Conservation (phyloP, 305 asterid species). For the Rubia balearica region DNA sequence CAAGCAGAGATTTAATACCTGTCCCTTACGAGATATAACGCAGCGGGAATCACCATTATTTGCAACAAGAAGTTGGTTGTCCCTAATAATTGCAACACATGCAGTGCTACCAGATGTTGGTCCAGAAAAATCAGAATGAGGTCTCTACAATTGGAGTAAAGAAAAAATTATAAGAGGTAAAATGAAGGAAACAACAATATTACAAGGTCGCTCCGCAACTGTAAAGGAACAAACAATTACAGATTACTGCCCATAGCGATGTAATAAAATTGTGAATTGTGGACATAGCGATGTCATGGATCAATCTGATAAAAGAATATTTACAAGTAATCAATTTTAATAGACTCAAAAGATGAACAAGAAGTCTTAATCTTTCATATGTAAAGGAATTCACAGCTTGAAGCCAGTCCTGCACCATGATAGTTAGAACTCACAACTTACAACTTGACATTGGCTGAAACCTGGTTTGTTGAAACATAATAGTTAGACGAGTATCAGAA, state of each 20-base stretch:
- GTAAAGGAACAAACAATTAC: background rate
- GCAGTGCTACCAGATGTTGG: slow-evolving; percentile 95
- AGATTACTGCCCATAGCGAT: background rate
- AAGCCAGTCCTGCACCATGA: too few relatives aligned
- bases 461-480: slow-evolving; percentile 64
- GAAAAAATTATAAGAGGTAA: background rate
- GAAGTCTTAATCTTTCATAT: too few relatives aligned
- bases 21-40: slow-evolving; percentile 92
- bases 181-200: background rate
- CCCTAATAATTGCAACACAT: slow-evolving; percentile 81
- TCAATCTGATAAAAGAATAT: too few relatives aligned
- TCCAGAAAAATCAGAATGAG: slow-evolving; percentile 88
- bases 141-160: slow-evolving; percentile 47
- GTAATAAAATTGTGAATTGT: too few relatives aligned
- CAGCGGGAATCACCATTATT: slow-evolving; percentile 99
- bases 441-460: slow-evolving; percentile 90
- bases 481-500: slow-evolving; percentile 8
- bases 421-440: too few relatives aligned
- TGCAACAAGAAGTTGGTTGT: slow-evolving; percentile 74
- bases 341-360: too few relatives aligned
- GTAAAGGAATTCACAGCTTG: too few relatives aligned
- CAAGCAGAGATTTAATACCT: slow-evolving; percentile 36
- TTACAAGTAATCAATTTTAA: too few relatives aligned
- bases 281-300: too few relatives aligned
- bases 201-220: background rate